Conservation (phyloP, 2,329 filamentous ascomycete species). For the Pseudogymnoascus pannorum region DNA sequence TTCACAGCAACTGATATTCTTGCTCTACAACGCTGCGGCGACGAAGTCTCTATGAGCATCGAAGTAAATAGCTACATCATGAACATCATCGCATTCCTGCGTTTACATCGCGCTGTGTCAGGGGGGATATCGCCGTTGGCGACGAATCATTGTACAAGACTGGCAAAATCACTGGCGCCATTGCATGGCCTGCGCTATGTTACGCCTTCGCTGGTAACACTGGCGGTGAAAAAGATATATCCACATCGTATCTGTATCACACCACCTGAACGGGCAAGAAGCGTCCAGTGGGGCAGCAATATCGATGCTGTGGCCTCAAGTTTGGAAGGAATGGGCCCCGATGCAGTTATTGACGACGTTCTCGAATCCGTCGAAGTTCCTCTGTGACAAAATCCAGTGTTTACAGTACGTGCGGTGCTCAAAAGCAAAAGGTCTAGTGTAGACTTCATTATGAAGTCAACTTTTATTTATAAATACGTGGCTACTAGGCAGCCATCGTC, state of each 20-base stretch:
- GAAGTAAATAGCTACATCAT: constrained; percentile 79
- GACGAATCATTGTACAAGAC: constrained; percentile 66
- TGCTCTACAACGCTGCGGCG: constrained; percentile 40
- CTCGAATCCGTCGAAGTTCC: constrained; percentile 50
- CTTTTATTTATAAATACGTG: constrained; percentile 1
- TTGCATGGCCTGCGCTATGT: constrained; percentile 75
- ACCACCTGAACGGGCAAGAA: constrained; percentile 65
- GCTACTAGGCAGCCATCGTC: background rate
- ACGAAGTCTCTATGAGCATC: constrained; percentile 57
- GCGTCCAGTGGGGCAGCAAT: constrained; percentile 88
- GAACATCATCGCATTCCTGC: constrained; percentile 80
- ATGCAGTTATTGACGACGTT: constrained; percentile 60
- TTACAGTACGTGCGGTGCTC: background rate
- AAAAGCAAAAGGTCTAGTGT: background rate
- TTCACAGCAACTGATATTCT: constrained; percentile 28
- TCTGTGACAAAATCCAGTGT: constrained; percentile 27
- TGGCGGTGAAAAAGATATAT: constrained; percentile 84
- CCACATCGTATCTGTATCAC: constrained; percentile 73
- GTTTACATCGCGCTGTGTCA: constrained; percentile 77
- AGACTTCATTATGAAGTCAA: background rate
- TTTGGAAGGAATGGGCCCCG: constrained; percentile 53
- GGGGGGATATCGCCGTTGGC: constrained; percentile 71
- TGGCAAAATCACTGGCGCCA: constrained; percentile 67
- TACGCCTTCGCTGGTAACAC: constrained; percentile 72
- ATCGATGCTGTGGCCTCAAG: constrained; percentile 58